Evolutionary conservation across 768 basidiomycete species (phyloP), one percentile per base, ranked within the genome.

Genomic region (Austroboletus festivus): DNA sequence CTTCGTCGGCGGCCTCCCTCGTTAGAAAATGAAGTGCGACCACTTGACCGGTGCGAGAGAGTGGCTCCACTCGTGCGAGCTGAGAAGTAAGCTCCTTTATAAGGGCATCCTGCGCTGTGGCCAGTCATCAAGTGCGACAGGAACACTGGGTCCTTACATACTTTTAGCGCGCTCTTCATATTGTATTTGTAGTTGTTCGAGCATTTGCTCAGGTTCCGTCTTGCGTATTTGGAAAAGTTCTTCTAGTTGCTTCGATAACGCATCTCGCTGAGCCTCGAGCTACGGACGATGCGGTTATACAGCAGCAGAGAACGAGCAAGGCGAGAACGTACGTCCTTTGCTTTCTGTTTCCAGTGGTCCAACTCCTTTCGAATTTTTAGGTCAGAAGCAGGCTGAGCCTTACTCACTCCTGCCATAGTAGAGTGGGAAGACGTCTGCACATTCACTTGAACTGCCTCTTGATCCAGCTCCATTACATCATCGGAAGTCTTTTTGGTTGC

Each of bases 1-100:
- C 86, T 46, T 81, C 80, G 48, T 89, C 81, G 6, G 83, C 86
- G 3, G 79, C 79, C 50, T 88, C 86, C 46, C 86, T 79, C 9
- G 86, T 86, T 12, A 92, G 67, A 40, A 92, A 75, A 55, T 86
- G 81, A 24, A 85, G 71, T 5, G 79, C 74, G 3, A 76, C 72
- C 13, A 68, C 71, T 51, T 77, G 78, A 5, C 74, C 76, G 23
- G 74, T 65, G 37, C 71, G 69, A 37, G 78, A 69, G 30, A 85
- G 68, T 6, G 81, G 80, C 51, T 84, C 78, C 38, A 77, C 71
- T 22, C 72, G 76, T 3, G 80, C 69, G 5, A 86, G 64, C 56
- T 81, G 76, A 16, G 71, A 65, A 4, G 74, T 79, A 11, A 88
- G 69, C 51, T 83, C 67, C 33, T 56, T 67, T 53, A 68, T 58